Evolutionary conservation across 768 basidiomycete species (phyloP).

Genomic region (Mycena latifolia): DNA sequence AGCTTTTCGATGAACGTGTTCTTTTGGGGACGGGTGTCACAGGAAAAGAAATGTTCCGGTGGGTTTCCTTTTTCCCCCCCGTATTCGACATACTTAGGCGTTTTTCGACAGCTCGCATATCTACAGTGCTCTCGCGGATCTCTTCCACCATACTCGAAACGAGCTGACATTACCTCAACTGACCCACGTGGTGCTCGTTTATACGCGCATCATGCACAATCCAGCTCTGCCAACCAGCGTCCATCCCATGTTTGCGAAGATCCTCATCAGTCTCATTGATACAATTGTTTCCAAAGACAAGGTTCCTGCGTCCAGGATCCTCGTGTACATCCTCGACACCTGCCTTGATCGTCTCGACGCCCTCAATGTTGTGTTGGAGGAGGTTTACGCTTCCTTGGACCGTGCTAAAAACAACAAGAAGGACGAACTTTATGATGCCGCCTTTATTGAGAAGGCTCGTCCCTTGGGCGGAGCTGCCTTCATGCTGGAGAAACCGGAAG

Average conservation of each 20-base stretch:
- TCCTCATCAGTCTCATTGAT: slow-evolving; percentile 92
- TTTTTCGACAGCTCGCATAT: slow-evolving; percentile 70
- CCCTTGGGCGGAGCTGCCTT: slow-evolving; percentile 85
- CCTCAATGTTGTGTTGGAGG: slow-evolving; percentile 73
- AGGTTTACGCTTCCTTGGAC: slow-evolving; percentile 62
- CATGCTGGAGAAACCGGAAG: slow-evolving; percentile 86
- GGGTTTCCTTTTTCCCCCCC: slow-evolving; percentile 32
- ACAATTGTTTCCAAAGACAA: slow-evolving; percentile 82
- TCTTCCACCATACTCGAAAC: slow-evolving; percentile 90
- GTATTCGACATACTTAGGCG: slow-evolving; percentile 21
- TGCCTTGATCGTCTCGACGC: slow-evolving; percentile 89
- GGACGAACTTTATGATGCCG: slow-evolving; percentile 60
- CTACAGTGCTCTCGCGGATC: slow-evolving; percentile 91
- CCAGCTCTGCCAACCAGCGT: slow-evolving; percentile 82
- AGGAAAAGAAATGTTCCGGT: slow-evolving; percentile 89
- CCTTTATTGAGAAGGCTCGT: slow-evolving; percentile 86
- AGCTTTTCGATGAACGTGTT: slow-evolving; percentile 91
- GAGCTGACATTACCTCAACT: slow-evolving; percentile 86
- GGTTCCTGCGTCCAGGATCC: slow-evolving; percentile 71
- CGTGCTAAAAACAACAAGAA: slow-evolving; percentile 61
- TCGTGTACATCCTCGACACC: slow-evolving; percentile 83
- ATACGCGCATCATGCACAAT: slow-evolving; percentile 92
- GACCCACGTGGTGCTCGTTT: slow-evolving; percentile 82
- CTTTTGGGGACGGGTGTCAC: slow-evolving; percentile 88
- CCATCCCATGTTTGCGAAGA: slow-evolving; percentile 92